A percentile compares a stretch with the other conserved stretches of the same genome.
Evolutionary conservation across 306 rosid species (phyloP).

Genomic region (Lupinus albus): DNA sequence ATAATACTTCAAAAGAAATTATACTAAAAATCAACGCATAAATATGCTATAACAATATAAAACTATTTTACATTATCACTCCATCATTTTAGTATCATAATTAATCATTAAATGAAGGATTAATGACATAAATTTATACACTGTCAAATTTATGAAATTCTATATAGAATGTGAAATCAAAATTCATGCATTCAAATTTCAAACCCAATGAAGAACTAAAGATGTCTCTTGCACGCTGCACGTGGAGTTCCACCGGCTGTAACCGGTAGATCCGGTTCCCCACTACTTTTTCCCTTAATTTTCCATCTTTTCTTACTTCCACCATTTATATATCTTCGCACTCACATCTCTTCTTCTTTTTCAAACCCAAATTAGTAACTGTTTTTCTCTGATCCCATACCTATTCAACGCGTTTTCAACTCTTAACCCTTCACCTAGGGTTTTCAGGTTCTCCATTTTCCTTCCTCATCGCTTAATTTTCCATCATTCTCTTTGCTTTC

Average conservation of each 20-base stretch:
- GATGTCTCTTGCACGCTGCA: too few species aligned
- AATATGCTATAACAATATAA: too few species aligned
- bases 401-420: conserved; percentile 42
- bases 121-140: too few species aligned
- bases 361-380: conserved; percentile 8
- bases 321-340: not conserved
- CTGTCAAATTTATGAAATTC: too few species aligned
- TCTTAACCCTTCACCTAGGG: conserved; percentile 40
- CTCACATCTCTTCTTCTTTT: not conserved
- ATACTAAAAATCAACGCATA: too few species aligned
- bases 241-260: conserved; percentile 45
- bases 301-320: not conserved
- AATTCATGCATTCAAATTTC: too few species aligned
- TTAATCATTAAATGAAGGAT: too few species aligned
- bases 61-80: too few species aligned
- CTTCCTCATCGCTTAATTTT: not conserved
- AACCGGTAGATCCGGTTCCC: conserved; percentile 49
- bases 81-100: too few species aligned
- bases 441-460: conserved; percentile 44
- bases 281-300: not conserved
- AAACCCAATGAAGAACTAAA: too few species aligned
- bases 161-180: too few species aligned
- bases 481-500: not conserved
- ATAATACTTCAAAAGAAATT: too few species aligned
- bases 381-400: conserved; percentile 34